Evolutionary conservation across 2,329 filamentous ascomycete genomes (phyloP).

Genomic region (Fonsecaea pugnacius): DNA sequence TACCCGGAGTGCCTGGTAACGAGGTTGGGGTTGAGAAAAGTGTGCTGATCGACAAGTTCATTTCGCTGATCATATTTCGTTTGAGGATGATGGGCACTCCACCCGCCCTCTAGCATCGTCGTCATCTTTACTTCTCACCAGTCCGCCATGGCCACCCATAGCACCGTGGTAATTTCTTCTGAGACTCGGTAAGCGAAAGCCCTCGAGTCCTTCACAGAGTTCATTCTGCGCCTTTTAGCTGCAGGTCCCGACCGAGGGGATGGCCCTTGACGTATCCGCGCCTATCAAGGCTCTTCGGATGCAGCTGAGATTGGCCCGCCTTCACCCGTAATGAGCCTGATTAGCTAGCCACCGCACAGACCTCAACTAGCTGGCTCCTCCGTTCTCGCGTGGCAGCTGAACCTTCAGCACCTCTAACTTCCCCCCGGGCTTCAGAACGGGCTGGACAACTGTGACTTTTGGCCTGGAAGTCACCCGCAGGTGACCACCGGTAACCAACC

Average conservation of each 20-base stretch:
- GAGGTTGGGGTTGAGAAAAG: neutral
- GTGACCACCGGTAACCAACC: neutral
- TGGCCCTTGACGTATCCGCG: constrained; percentile 8
- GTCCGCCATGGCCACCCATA: neutral
- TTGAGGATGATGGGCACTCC: constrained; percentile 6
- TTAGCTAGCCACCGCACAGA: constrained; percentile 1
- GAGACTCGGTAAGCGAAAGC: constrained; percentile 21
- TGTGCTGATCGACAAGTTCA: neutral
- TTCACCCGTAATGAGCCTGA: neutral
- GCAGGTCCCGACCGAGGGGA: constrained; percentile 22
- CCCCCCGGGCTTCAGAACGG: neutral
- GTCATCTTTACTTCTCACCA: constrained; percentile 3
- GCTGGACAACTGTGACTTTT: neutral
- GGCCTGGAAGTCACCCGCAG: constrained; percentile 11
- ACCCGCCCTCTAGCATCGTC: neutral
- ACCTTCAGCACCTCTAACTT: constrained; percentile 3
- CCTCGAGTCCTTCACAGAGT: constrained; percentile 15
- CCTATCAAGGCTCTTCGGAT: constrained; percentile 8
- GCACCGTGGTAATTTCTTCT: constrained; percentile 17
- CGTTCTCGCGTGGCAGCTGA: constrained; percentile 20
- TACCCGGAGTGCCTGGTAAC: neutral
- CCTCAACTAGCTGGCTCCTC: neutral
- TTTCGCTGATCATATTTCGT: constrained; percentile 5
- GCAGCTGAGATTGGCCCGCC: neutral
- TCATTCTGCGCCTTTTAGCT: constrained; percentile 4